Conservation (phyloP, 108 stramenopile species). For the Fragilariopsis cylindrus region DNA sequence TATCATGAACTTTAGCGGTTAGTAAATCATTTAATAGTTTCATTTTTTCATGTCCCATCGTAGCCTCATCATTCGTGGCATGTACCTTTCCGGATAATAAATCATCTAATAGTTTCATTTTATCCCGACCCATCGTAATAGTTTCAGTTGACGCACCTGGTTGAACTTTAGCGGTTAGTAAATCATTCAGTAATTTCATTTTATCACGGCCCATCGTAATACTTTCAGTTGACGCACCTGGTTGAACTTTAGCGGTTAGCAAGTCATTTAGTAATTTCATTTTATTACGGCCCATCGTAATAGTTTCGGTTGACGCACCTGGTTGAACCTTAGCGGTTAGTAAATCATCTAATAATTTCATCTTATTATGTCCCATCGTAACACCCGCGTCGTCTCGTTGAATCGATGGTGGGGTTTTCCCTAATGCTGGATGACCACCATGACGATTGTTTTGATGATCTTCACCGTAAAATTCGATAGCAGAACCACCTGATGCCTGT, state of each 20-base stretch:
- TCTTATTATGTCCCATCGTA: slow-evolving; percentile 4
- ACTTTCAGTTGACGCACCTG: background rate
- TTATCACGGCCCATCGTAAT: slow-evolving; percentile 7
- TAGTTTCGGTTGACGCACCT: background rate
- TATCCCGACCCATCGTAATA: slow-evolving; percentile 2
- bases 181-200: background rate
- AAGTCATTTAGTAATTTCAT: slow-evolving; percentile 11
- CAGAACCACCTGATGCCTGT: too few species aligned
- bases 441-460: slow-evolving; percentile 11
- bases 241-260: background rate
- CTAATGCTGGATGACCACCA: slow-evolving; percentile 4
- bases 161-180: background rate
- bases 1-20: background rate
- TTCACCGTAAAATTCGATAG: slow-evolving; percentile 6
- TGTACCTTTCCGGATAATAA: background rate
- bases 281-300: slow-evolving; percentile 5
- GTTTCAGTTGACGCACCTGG: background rate
- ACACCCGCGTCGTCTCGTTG: background rate
- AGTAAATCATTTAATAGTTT: slow-evolving; percentile 1
- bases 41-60: slow-evolving; percentile 12
- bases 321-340: background rate
- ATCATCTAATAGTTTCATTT: background rate
- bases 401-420: background rate
- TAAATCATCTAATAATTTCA: slow-evolving; percentile 3
- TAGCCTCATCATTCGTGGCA: background rate